A percentile compares a stretch with the other conserved stretches of the same genome.
Conservation (phyloP, 2,329 filamentous ascomycete species). For the Fusarium floridanum region DNA sequence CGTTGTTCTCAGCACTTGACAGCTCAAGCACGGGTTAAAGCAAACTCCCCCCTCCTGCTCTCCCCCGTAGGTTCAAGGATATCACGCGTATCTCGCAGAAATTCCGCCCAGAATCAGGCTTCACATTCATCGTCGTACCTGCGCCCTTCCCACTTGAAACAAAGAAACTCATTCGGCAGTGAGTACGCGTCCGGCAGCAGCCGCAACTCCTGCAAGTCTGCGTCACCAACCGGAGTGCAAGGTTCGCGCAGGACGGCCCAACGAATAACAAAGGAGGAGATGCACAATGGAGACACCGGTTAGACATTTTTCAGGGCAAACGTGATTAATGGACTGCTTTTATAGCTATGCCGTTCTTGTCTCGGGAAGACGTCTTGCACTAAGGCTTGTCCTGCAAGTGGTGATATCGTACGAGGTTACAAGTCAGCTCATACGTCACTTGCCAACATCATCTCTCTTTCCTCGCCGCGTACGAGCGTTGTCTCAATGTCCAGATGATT, state of each 20-base stretch:
- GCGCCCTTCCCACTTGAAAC: not conserved
- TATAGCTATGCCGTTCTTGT: not conserved
- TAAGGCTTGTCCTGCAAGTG: not conserved
- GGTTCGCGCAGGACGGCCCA: not conserved
- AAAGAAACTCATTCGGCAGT: not conserved
- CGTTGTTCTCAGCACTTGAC: not conserved
- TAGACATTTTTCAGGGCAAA: not conserved
- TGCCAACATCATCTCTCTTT: not conserved
- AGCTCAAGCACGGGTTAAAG: not conserved
- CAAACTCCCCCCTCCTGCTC: not conserved
- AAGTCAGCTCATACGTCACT: not conserved
- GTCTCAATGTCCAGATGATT: not conserved
- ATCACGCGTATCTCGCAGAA: not conserved
- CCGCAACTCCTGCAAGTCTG: not conserved
- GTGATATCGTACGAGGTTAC: constrained; percentile 3
- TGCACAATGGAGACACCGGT: not conserved
- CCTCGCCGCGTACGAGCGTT: not conserved
- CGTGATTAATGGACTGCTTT: not conserved
- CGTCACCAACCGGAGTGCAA: not conserved
- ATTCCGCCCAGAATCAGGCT: not conserved
- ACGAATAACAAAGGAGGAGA: not conserved
- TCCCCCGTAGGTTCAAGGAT: not conserved
- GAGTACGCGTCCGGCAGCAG: not conserved
- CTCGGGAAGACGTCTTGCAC: not conserved
- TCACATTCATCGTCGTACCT: not conserved